These are phyloP conservation scores for Barnettozyma salicaria DNA, from an alignment of 805 yeast species.

Conservation along the genomic window DNA sequence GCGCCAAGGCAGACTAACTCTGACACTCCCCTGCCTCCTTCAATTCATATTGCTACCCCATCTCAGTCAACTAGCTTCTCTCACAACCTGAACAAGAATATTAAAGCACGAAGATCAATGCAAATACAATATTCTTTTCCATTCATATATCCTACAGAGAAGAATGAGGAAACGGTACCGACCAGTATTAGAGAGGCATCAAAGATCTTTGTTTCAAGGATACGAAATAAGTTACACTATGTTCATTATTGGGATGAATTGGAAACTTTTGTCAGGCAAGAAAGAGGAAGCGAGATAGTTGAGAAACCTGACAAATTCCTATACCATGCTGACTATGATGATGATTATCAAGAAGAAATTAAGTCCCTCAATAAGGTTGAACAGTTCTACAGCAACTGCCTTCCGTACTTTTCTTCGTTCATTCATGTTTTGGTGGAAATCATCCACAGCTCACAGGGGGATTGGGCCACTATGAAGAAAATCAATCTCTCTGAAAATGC, in stretches of 20 bases:
- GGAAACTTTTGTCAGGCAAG: constrained; percentile 64
- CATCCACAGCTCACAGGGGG: constrained; percentile 33
- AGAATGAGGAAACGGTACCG: constrained; percentile 40
- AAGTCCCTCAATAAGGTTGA: constrained; percentile 52
- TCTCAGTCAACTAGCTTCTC: constrained; percentile 64
- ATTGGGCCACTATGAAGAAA: constrained; percentile 3
- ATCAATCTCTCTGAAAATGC: constrained; percentile 18
- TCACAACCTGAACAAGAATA: constrained; percentile 16
- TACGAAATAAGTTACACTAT: constrained; percentile 60
- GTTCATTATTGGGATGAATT: constrained; percentile 70
- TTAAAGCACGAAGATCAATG: constrained; percentile 43
- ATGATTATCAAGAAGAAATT: constrained; percentile 29
- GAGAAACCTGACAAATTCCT: constrained; percentile 27
- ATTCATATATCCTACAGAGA: constrained; percentile 50
- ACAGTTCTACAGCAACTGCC: constrained; percentile 43
- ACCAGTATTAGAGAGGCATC: constrained; percentile 77
- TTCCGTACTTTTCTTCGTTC: constrained; percentile 57
- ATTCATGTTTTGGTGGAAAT: constrained; percentile 59
- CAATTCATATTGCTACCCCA: constrained; percentile 77
- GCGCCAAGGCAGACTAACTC: constrained; percentile 35
- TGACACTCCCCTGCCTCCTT: constrained; percentile 42
- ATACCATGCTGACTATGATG: constrained; percentile 21
- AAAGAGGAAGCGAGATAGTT: constrained; percentile 50
- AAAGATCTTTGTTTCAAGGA: constrained; percentile 52
- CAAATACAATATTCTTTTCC: constrained; percentile 68